phyloP scores from a whole-genome alignment of 1,284 basidiomycete species.

The Irpex sp. region DNA sequence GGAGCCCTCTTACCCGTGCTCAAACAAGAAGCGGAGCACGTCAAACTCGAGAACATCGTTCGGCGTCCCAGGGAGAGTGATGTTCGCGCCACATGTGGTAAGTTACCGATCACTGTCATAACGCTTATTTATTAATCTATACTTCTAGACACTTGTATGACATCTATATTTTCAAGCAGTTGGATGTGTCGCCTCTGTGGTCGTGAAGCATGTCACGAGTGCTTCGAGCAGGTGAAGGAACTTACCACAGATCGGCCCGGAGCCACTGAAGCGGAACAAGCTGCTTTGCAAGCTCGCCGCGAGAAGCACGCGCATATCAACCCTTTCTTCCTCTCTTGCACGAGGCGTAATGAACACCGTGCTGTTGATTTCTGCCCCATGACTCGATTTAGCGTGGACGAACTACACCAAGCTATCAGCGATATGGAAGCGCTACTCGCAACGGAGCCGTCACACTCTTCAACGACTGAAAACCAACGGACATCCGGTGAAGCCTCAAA shows the following conservation, averaged over 20 bases:
- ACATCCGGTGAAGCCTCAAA: neutral
- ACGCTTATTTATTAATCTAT: slow-evolving; percentile 4
- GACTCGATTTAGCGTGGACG: slow-evolving; percentile 64
- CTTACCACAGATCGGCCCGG: slow-evolving; percentile 49
- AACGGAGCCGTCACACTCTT: neutral
- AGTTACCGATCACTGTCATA: slow-evolving; percentile 23
- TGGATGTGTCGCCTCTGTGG: slow-evolving; percentile 91
- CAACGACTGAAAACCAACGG: neutral
- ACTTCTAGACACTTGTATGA: slow-evolving; percentile 79
- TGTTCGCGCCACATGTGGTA: slow-evolving; percentile 80
- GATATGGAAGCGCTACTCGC: slow-evolving; percentile 58
- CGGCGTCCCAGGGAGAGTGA: slow-evolving; percentile 71
- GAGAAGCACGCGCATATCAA: slow-evolving; percentile 61
- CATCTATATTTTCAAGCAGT: slow-evolving; percentile 83
- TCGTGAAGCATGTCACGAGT: slow-evolving; percentile 83
- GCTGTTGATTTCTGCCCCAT: slow-evolving; percentile 72
- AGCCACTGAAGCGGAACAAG: slow-evolving; percentile 41
- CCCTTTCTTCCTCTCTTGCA: slow-evolving; percentile 70
- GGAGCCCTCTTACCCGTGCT: slow-evolving; percentile 65
- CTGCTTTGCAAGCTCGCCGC: slow-evolving; percentile 41
- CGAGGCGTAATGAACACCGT: slow-evolving; percentile 61
- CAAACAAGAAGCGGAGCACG: slow-evolving; percentile 63
- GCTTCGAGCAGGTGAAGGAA: slow-evolving; percentile 67
- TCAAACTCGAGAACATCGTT: slow-evolving; percentile 56
- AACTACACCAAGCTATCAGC: slow-evolving; percentile 57